Conservation (phyloP, 2,329 filamentous ascomycete genomes). For the Penicillium vulpinum region DNA sequence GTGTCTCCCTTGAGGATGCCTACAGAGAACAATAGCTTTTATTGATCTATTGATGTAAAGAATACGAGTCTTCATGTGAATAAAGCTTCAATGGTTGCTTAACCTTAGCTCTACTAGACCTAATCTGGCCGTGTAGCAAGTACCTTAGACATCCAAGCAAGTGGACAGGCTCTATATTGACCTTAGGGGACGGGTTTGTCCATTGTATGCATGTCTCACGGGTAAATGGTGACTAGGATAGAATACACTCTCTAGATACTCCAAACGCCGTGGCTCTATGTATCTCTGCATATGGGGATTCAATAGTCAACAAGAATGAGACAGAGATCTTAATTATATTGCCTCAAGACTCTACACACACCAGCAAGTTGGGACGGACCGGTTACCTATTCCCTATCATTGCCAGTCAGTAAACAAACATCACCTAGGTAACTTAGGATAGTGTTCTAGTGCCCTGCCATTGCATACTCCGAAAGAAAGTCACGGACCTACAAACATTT, state of each 20-base stretch:
- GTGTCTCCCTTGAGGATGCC: not conserved
- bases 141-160: not conserved
- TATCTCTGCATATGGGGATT: not conserved
- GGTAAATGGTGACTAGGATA: not conserved
- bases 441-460: not conserved
- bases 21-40: not conserved
- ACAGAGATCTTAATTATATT: not conserved
- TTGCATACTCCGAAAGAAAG: not conserved
- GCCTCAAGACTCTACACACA: not conserved
- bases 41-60: not conserved
- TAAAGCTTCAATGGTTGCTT: not conserved
- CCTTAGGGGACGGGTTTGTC: not conserved
- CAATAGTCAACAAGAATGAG: not conserved
- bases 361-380: not conserved
- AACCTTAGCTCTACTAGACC: not conserved
- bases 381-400: not conserved
- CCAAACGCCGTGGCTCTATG: not conserved
- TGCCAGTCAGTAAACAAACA: not conserved
- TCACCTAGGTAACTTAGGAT: not conserved
- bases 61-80: not conserved
- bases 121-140: not conserved
- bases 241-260: not conserved
- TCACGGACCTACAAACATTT: not conserved
- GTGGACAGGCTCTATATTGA: not conserved
- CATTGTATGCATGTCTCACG: not conserved